Base-by-base conservation (phyloP, 805 yeast species). In the Metschnikowia similis region DNA sequence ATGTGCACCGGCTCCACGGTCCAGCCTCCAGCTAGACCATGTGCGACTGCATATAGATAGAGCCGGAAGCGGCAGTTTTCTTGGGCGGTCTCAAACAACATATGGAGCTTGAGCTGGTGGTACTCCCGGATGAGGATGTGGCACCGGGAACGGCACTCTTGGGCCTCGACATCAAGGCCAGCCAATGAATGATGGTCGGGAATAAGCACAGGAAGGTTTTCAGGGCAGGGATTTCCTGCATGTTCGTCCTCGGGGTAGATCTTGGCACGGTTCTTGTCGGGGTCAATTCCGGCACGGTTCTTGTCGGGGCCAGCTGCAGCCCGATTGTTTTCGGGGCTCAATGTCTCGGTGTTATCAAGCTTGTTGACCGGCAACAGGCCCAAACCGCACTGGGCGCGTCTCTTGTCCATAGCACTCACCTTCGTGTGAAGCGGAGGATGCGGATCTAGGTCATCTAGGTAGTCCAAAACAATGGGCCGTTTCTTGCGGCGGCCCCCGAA, bases 51-150 rank as follows among this genome's bases (percentile, higher is more conserved):
- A 32, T 53, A 44, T 7, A 56, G 50, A 47, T 42, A 48, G 21
- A 56, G 48, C 8, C 60, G 52, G 45, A 56, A 56, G 30, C 45
- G 48, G 41, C 51, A 50, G 39, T 56, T 55, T 13, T 42, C 48
- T 28, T 48, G 54, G 2, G 13, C 17, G 9, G 35, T 34, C 38
- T 27, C 47, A 39, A 56, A 55, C 34, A 55, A 17, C 16, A 44
- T 41, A 30, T 47, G 53, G n/a, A 56, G 48, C 5, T 32, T 14
- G 14, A 49, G 45, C 38, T 49, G 40, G 27, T 56, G 58, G 32
- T 51, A 56, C 1, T 16, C 13, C 27, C 7, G 41, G 4, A 51
- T 31, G 27, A 53, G 40, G 4, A 36, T 32, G 6, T 41, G 35
- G 21, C 49, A 45, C 10, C 30, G 32, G 27, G 26, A 29, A 6